Conservation (phyloP, 345 rosid genomes). For the Brassica nigra region DNA sequence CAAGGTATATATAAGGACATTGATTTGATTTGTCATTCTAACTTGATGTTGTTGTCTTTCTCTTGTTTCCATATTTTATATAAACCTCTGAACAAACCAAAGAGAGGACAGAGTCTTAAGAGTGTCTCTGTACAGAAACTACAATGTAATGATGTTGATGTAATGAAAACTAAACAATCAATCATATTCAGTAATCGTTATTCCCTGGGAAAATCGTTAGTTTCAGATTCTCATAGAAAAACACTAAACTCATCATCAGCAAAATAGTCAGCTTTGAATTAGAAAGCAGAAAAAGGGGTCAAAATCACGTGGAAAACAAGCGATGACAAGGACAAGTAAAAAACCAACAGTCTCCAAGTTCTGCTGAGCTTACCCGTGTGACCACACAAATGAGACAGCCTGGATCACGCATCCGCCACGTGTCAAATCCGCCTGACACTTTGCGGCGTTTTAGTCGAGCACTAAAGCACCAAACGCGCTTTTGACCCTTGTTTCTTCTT, state of each 20-base stretch:
- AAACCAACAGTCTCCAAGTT: background rate
- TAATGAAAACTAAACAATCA: slow-evolving; percentile 21
- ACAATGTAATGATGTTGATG: slow-evolving; percentile 16
- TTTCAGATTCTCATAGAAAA: background rate
- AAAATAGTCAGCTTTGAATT: slow-evolving; percentile 5
- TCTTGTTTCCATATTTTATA: slow-evolving; percentile 12
- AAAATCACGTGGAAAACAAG: slow-evolving; percentile 35
- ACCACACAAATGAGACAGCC: slow-evolving; percentile 20
- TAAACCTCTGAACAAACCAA: slow-evolving; percentile 16
- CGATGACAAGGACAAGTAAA: background rate
- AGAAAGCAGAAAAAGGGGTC: background rate
- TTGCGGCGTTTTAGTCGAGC: slow-evolving; percentile 22
- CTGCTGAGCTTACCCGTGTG: slow-evolving; percentile 10
- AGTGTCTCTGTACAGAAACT: slow-evolving; percentile 20
- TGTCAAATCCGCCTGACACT: slow-evolving; percentile 4
- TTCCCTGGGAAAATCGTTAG: slow-evolving; percentile 6
- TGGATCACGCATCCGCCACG: slow-evolving; percentile 9
- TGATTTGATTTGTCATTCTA: slow-evolving; percentile 31
- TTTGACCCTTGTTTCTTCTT: background rate
- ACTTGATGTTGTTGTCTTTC: slow-evolving; percentile 23
- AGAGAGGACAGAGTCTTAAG: slow-evolving; percentile 5
- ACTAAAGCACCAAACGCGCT: slow-evolving; percentile 4
- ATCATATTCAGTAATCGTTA: slow-evolving; percentile 10
- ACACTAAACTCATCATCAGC: background rate
- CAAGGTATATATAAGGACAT: slow-evolving; percentile 35